A percentile compares a stretch with the other conserved stretches of the same genome.
phyloP scores from a whole-genome alignment of 257 asterid species.

The Phtheirospermum japonicum region DNA sequence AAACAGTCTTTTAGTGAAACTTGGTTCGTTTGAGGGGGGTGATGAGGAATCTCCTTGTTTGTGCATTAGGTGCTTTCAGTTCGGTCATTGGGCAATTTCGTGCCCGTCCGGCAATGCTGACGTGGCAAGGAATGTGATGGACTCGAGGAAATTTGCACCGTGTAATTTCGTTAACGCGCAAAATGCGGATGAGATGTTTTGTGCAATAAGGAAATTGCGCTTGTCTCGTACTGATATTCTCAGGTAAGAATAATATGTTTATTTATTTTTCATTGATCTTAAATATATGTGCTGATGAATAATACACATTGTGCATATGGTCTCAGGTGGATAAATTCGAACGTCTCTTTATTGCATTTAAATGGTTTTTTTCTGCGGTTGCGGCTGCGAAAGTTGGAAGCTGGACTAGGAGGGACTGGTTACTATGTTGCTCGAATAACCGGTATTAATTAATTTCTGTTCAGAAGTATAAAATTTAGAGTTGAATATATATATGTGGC shows the following conservation, averaged over 20 bases:
- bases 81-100: conserved; percentile 64
- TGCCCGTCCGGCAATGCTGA: conserved; percentile 40
- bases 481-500: conserved; percentile 7
- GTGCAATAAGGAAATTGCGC: conserved; percentile 60
- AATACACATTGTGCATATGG: neutral
- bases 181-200: conserved; percentile 41
- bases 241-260: conserved; percentile 48
- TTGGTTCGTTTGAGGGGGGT: conserved; percentile 34
- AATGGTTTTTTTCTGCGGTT: conserved; percentile 75
- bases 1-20: conserved; percentile 40
- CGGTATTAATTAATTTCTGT: conserved; percentile 37
- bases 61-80: conserved; percentile 63
- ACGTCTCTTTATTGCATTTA: conserved; percentile 29
- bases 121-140: conserved; percentile 7
- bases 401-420: conserved; percentile 52
- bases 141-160: neutral
- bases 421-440: conserved; percentile 74
- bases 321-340: conserved; percentile 60
- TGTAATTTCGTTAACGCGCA: conserved; percentile 22
- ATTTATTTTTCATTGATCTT: neutral
- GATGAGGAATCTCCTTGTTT: conserved; percentile 34
- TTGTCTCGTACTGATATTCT: conserved; percentile 68
- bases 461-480: no score
- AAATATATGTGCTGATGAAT: neutral
- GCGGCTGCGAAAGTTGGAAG: conserved; percentile 59